Percentiles rank a stretch among this genome's conserved stretches.
These are phyloP conservation scores for Verticillium nubilum DNA, from an alignment of 2,329 filamentous ascomycete species.

Conservation along the genomic window DNA sequence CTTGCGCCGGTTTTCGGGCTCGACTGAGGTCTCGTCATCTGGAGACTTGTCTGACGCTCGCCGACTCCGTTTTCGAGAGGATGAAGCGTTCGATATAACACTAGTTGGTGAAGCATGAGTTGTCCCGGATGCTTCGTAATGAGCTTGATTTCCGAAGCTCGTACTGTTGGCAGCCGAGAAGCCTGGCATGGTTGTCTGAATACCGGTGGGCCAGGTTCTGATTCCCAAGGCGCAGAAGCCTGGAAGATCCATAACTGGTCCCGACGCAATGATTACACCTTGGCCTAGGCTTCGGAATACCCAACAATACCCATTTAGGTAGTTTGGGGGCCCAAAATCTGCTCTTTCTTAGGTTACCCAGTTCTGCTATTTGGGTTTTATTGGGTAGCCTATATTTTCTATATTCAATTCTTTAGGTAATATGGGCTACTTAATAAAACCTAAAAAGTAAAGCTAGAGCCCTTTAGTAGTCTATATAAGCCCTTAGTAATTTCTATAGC, in stretches of 20 bases:
- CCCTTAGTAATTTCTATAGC: too few species aligned
- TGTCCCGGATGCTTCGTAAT: too few species aligned
- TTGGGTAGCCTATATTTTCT: too few species aligned
- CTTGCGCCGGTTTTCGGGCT: conserved; percentile 5
- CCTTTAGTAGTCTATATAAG: too few species aligned
- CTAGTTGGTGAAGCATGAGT: not conserved
- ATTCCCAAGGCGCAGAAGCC: not conserved
- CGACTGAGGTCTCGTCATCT: not conserved
- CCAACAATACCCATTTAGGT: too few species aligned
- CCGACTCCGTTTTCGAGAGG: not conserved
- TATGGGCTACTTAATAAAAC: too few species aligned
- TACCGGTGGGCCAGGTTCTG: not conserved
- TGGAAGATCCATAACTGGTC: not conserved
- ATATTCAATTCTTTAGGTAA: too few species aligned
- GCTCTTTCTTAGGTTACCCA: too few species aligned
- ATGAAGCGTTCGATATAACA: not conserved
- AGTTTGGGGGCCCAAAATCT: too few species aligned
- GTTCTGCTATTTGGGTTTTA: too few species aligned
- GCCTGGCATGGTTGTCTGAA: not conserved
- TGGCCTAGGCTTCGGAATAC: too few species aligned
- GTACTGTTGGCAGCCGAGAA: not conserved
- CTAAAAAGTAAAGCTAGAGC: too few species aligned
- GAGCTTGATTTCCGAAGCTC: not conserved
- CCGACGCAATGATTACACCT: not conserved
- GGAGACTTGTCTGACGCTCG: not conserved